Evolutionary conservation across 805 yeast genomes (phyloP).

Genomic region (Kuraishia cidri): DNA sequence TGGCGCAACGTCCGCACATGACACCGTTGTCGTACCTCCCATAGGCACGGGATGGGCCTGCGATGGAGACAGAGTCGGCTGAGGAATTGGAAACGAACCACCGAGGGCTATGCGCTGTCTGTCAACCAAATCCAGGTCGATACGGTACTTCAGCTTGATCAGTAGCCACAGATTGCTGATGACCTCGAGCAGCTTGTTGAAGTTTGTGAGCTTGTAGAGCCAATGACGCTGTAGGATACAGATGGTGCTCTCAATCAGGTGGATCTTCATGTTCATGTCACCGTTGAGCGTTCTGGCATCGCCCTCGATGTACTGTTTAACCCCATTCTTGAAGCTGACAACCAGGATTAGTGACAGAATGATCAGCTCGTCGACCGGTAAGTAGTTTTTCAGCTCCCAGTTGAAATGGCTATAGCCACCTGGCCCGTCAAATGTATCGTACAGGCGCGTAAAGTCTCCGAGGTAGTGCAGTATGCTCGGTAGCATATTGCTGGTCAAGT

Average conservation of each 20-base stretch:
- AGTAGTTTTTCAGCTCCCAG: conserved; percentile 54
- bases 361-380: conserved; percentile 52
- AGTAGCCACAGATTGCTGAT: conserved; percentile 13
- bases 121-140: conserved; percentile 6
- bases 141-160: conserved; percentile 10
- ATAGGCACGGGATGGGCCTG: neutral
- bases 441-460: too few species aligned
- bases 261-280: conserved; percentile 21
- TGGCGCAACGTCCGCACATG: too few species aligned
- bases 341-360: conserved; percentile 41
- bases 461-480: too few species aligned
- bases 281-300: conserved; percentile 7
- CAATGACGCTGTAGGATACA: conserved; percentile 11
- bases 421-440: too few species aligned
- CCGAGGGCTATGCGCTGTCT: neutral
- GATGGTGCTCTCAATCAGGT: conserved; percentile 12
- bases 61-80: neutral
- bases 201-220: conserved; percentile 13
- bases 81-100: neutral
- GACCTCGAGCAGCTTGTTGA: conserved; percentile 12
- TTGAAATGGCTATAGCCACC: conserved; percentile 42
- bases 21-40: too few species aligned
- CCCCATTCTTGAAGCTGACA: conserved; percentile 35
- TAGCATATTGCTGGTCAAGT: too few species aligned
- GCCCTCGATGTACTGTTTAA: conserved; percentile 7